Evolutionary conservation across 495 filamentous ascomycete genomes (phyloP), one percentile per base, ranked within the genome.

Genomic region (Trichoderma virens): DNA sequence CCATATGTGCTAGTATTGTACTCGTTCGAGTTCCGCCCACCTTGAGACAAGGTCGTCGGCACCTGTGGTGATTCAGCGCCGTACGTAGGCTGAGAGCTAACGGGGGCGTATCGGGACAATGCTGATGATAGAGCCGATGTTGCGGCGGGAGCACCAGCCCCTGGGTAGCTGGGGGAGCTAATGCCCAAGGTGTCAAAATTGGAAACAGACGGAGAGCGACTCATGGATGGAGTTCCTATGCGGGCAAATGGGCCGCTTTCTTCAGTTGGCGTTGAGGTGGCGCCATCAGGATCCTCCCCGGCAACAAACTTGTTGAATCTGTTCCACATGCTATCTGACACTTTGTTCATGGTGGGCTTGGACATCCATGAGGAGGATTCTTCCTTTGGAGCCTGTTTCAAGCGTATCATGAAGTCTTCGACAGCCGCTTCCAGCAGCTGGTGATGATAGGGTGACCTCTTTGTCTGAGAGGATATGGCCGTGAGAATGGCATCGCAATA

Each of bases 261-360:
- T 25, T 69, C 73, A 78, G 30, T 78, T 85, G 60, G 82, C 83
- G 27, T 77, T 76, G 38, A 88, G 83, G 14, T 85, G 27, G 81
- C 83, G 43, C 76, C 77, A 5, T 85, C 83, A 60, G 85, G 85
- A 30, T 98, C 93, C 62, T 97, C 93, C 5, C 95, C 95, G 62
- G 89, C 88, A 61, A 99, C 90, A 69, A 98, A 98, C 65, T 90
- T 96, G 71, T 89, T 97, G 76, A 99, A 96, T 34, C 86, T 90
- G 61, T 86, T 89, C 86, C 90, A 93, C 73, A 97, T 85, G 18
- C 87, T 88, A 56, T 85, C 89, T 18, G 91, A 95, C 0, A 98
- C 90, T 71, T 92, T 96, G 72, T 94, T 92, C 82, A 97, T 93
- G 74, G 86, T 97, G 14, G 95, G 90, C 72, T 91, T 94, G 1